Evolutionary conservation across 495 filamentous ascomycete genomes (phyloP).

Genomic region (Astrothelium macrocarpum): DNA sequence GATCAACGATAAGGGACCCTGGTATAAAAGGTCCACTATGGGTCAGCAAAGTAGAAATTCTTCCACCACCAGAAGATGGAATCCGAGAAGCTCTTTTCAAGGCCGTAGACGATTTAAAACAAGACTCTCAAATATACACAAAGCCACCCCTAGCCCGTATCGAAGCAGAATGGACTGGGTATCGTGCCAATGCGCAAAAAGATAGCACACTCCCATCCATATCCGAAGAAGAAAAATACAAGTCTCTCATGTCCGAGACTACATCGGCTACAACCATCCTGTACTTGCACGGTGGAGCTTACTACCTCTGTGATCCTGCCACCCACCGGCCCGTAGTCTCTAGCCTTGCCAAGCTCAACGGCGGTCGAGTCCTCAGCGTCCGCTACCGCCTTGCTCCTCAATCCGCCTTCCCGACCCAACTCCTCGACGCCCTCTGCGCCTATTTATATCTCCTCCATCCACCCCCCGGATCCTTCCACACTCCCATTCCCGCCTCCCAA

Average conservation of each 20-base stretch:
- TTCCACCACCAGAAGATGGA: constrained; percentile 42
- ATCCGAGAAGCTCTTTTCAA: constrained; percentile 45
- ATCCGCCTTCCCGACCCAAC: constrained; percentile 35
- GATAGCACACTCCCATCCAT: constrained; percentile 47
- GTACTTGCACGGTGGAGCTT: constrained; percentile 87
- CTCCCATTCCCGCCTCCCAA: constrained; percentile 54
- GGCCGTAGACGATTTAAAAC: constrained; percentile 56
- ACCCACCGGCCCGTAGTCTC: constrained; percentile 44
- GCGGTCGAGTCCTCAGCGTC: constrained; percentile 59
- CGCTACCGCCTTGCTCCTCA: constrained; percentile 87
- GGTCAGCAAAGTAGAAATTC: constrained; percentile 58
- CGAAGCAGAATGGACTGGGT: constrained; percentile 74
- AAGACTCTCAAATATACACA: constrained; percentile 36
- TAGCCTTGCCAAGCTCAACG: constrained; percentile 41
- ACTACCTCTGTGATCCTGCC: constrained; percentile 68
- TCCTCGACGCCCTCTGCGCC: constrained; percentile 72
- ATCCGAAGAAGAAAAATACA: constrained; percentile 63
- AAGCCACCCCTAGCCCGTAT: constrained; percentile 49
- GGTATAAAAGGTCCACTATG: constrained; percentile 72
- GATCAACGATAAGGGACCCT: constrained; percentile 48
- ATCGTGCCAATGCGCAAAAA: constrained; percentile 39
- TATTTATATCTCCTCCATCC: constrained; percentile 81
- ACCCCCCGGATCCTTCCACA: constrained; percentile 61
- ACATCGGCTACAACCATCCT: constrained; percentile 58
- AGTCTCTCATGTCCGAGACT: constrained; percentile 59